A percentile compares a stretch with the other conserved stretches of the same genome.
These are phyloP conservation scores for Cystobasidium slooffiae DNA, from an alignment of 1,284 basidiomycete species.

Conservation along the genomic window DNA sequence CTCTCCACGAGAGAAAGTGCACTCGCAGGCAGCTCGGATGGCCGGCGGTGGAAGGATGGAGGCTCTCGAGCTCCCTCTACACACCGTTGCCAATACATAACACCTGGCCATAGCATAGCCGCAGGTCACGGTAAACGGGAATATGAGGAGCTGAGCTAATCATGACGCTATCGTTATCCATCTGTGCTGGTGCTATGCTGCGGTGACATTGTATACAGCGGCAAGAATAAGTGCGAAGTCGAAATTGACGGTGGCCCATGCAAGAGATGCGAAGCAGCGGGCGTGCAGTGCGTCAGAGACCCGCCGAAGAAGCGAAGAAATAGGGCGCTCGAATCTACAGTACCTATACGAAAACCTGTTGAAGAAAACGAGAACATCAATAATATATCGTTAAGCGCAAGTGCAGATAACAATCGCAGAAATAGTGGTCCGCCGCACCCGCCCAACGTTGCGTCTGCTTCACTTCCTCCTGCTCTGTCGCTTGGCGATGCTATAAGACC, in stretches of 20 bases:
- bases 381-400: too few relatives aligned
- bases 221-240: slow-evolving; percentile 11
- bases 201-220: not conserved
- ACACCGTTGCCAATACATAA: too few relatives aligned
- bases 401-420: not conserved
- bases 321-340: not conserved
- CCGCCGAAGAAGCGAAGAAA: slow-evolving; percentile 10
- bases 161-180: too few relatives aligned
- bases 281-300: slow-evolving; percentile 1
- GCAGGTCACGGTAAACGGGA: too few relatives aligned
- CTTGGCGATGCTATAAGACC: not conserved
- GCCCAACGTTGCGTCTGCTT: not conserved
- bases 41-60: too few relatives aligned
- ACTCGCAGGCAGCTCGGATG: too few relatives aligned
- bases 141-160: too few relatives aligned
- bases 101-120: too few relatives aligned
- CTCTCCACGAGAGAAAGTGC: not conserved
- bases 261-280: slow-evolving; percentile 6
- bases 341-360: not conserved
- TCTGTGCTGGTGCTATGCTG: too few relatives aligned
- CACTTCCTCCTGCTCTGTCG: not conserved
- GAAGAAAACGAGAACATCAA: not conserved
- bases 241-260: not conserved
- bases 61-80: too few relatives aligned
- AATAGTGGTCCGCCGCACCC: not conserved